Evolutionary conservation across 2,329 filamentous ascomycete species (phyloP), one percentile per base, ranked within the genome.

Genomic region (Paecilomyces niveus): DNA sequence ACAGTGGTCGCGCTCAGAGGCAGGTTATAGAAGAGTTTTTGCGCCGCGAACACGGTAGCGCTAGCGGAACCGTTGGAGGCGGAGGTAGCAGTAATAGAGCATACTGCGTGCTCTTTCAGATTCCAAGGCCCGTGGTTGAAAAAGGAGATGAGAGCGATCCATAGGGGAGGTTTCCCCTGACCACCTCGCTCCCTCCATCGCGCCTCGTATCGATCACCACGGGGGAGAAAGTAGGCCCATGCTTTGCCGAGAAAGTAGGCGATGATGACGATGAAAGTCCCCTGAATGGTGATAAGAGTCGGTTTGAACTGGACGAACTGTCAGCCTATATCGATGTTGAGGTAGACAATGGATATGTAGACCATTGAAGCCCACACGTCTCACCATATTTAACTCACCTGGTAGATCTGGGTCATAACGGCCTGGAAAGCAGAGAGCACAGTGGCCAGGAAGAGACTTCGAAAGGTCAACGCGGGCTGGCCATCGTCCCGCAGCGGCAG

Each of bases 231-330:
- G 0, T 65, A 62, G 0, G 80, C 73, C 78, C 76, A 82, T 3
- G 70, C 76, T 8, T 80, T 80, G 8, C 83, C 83, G 1, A 79
- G 54, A 54, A 84, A 83, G 68, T 84, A 84, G 11, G 80, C 79
- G 53, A 85, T 82, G 49, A 85, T 76, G 4, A 83, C 81, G 55
- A 84, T 82, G 57, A 84, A 84, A 0, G 81, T 83, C 39, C 81
- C 81, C 15, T 75, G 74, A 18, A 84, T 80, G 2, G 72, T 74
- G 35, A 80, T 66, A 0, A 39, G 2, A 0, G 81, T 84, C 0
- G 81, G 81, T 74, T 83, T 83, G 67, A 81, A 83, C 79, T 83
- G 50, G 8, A 39, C 11, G 39, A 26, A 10, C 39, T 9, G 15
- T 64, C 51, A 62, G 61, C 39, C 18, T 55, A 26, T 52, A 31